Evolutionary conservation across 1,139 yeast genomes (phyloP).

Genomic region (Pichia sp.): DNA sequence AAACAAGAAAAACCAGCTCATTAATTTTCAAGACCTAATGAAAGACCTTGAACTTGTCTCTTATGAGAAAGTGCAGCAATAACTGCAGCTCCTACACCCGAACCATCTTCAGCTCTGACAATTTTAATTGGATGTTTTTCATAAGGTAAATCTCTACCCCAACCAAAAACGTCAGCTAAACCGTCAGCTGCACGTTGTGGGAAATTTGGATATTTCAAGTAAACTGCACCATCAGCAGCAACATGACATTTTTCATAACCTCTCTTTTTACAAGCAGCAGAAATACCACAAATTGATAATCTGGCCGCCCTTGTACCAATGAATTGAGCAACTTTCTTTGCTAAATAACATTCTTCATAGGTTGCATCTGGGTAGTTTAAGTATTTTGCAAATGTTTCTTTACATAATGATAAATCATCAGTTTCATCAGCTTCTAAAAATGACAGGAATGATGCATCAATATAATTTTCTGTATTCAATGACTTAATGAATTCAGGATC

Average conservation of each 20-base stretch:
- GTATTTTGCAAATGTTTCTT: constrained; percentile 53
- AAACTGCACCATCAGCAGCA: constrained; percentile 98
- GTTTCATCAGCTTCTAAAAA: constrained; percentile 86
- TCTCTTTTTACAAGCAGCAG: constrained; percentile 92
- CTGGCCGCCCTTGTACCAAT: constrained; percentile 94
- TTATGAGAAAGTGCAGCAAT: constrained; percentile 90
- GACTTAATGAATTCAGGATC: constrained; percentile 36
- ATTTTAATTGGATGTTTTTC: constrained; percentile 74
- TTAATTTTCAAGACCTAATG: constrained; percentile 53
- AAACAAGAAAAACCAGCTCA: not conserved
- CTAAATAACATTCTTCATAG: constrained; percentile 72
- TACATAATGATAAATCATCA: constrained; percentile 76
- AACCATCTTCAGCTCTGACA: constrained; percentile 94
- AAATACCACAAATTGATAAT: constrained; percentile 91
- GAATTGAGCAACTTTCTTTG: constrained; percentile 78
- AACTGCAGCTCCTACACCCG: constrained; percentile 98
- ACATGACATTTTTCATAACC: constrained; percentile 72
- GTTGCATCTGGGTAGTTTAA: constrained; percentile 60
- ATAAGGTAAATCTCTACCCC: constrained; percentile 40
- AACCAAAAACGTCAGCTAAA: constrained; percentile 82
- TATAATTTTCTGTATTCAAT: constrained; percentile 55
- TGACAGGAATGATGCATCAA: constrained; percentile 90
- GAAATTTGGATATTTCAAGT: constrained; percentile 89
- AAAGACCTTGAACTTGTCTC: constrained; percentile 64
- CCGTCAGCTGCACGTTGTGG: constrained; percentile 89